Base-by-base conservation (phyloP, 805 yeast species). In the Saccharomycopsis sp. region DNA sequence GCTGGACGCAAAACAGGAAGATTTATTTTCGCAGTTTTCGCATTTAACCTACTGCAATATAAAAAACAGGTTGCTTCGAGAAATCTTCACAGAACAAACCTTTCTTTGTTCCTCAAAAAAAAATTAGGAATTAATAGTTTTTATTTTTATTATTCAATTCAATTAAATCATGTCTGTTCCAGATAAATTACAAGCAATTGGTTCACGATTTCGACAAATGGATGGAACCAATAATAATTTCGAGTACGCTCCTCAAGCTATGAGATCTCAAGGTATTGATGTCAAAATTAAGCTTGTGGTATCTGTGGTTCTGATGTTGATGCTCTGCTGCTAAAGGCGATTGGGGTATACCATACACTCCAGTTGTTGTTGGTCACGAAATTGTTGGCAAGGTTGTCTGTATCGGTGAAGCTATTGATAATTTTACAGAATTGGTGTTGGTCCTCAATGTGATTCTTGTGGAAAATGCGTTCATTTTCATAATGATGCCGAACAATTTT, bases 241-340 rank as follows among this genome's bases (percentile, higher is more conserved):
- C 24, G 33, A 26, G 7, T 55, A 56, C 32, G 26, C 28, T 21
- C 46, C 46, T 24, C 46, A 43, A 28, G 22, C 29, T 21, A n/a
- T 24, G 55, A 36, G 58, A 54, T 23, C 53, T 43, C 29, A 52
- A 49, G 38, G 78, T 53, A 68, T 79, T 34, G 81, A 76, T 51
- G 67, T 78, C 38, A 74, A 76, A 57, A 71, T 75, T 41, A 77
- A 74, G 71, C 75, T 48, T 77, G 83, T 60, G 84, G 84, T 55
- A 66, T 81, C 9, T 81, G 88, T 64, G 88, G 85, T 17, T 70
- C 78, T 28, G 86, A 81, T 31, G 42, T 50, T 33, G 47, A 44
- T 33, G n/a, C n/a, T n/a, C n/a, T n/a, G 42, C 51, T 17, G 51
- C 45, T 26, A 38, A 22, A 8, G 43, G 40, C 21, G 44, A 38